These are phyloP conservation scores for Priceomyces castillae DNA, from an alignment of 805 yeast species.

Conservation along the genomic window DNA sequence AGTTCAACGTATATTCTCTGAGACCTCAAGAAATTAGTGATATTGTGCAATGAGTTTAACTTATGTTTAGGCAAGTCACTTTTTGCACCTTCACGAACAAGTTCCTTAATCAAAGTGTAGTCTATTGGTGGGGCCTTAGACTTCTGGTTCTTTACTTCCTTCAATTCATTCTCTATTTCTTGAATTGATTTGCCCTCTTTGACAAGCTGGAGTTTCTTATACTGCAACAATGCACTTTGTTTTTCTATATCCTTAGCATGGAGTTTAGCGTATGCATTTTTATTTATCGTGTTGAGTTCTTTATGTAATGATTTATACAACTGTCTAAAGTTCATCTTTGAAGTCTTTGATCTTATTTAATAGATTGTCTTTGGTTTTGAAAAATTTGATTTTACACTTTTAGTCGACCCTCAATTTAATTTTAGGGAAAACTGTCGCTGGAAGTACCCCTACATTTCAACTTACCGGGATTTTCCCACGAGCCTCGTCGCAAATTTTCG, in stretches of 20 bases:
- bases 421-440: not conserved
- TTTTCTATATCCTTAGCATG: constrained; percentile 41
- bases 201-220: constrained; percentile 46
- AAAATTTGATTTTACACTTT: not conserved
- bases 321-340: constrained; percentile 10
- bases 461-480: not conserved
- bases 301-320: constrained; percentile 24
- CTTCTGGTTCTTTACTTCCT: constrained; percentile 14
- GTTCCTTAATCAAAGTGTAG: constrained; percentile 7
- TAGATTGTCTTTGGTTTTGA: not conserved
- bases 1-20: constrained; percentile 79
- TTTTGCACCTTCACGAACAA: constrained; percentile 8
- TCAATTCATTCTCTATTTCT: constrained; percentile 31
- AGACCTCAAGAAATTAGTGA: constrained; percentile 58
- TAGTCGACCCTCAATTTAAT: too few relatives aligned
- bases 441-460: not conserved
- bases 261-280: constrained; percentile 36
- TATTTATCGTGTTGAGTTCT: constrained; percentile 40
- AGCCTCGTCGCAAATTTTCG: not conserved
- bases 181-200: constrained; percentile 33
- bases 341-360: not conserved
- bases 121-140: constrained; percentile 5
- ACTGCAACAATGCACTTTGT: constrained; percentile 45
- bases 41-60: constrained; percentile 51
- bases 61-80: constrained; percentile 7